Percentiles rank a stretch among this genome's conserved stretches.
phyloP scores from a whole-genome alignment of 2,329 filamentous ascomycete genomes.

The Tricladium varicosporioides region DNA sequence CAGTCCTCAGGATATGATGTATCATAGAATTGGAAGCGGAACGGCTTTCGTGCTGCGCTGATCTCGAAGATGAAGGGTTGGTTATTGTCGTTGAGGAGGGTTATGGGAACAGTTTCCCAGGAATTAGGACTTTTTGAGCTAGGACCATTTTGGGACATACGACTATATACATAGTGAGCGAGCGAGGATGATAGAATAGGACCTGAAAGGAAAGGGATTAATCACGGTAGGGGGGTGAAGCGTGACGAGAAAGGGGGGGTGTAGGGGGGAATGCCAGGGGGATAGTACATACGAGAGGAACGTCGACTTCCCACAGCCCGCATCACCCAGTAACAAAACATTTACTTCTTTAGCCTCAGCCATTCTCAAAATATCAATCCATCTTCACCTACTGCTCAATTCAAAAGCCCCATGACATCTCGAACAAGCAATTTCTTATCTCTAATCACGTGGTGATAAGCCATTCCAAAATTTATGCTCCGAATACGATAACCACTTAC shows the following conservation, averaged over 20 bases:
- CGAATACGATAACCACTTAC: neutral
- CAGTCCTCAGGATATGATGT: constrained; percentile 58
- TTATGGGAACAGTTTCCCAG: constrained; percentile 34
- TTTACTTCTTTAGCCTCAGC: constrained; percentile 45
- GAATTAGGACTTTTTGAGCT: constrained; percentile 28
- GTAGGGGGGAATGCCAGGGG: neutral
- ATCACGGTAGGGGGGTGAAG: neutral
- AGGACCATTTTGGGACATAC: neutral
- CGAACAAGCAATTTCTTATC: constrained; percentile 11
- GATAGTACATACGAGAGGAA: constrained; percentile 54
- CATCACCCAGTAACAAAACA: constrained; percentile 58
- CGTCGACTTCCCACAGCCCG: constrained; percentile 58
- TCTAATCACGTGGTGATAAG: constrained; percentile 26
- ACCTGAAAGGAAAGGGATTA: neutral
- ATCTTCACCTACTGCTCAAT: neutral
- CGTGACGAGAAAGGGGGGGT: neutral
- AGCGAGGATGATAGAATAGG: neutral
- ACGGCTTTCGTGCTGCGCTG: constrained; percentile 43
- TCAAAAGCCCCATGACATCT: constrained; percentile 30
- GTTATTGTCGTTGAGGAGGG: constrained; percentile 55
- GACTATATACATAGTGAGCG: neutral
- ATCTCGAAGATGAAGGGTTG: constrained; percentile 61
- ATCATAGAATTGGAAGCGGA: constrained; percentile 59
- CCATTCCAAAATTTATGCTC: constrained; percentile 1
- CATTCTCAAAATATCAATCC: constrained; percentile 13